Base-by-base conservation (phyloP, 2,329 filamentous ascomycete species). In the Colletotrichum lentis region DNA sequence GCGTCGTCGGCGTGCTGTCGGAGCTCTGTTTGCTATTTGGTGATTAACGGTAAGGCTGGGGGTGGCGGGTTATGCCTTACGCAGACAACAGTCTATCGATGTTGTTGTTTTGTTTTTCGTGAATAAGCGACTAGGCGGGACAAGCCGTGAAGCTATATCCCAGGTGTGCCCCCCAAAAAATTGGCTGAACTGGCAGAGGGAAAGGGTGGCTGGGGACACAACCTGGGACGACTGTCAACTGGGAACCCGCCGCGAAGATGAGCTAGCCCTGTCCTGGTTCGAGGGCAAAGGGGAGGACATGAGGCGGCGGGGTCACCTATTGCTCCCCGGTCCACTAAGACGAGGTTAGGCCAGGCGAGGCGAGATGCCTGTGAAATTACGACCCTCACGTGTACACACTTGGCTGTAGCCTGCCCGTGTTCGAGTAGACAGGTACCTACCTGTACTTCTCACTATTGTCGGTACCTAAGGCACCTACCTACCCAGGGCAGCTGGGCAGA, bases 61-160 rank as follows among this genome's bases (percentile, higher is more conserved):
- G 35, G 50, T 31, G n/a, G 43, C 27, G 22, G 18, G 5, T 50
- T 35, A 35, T n/a, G 24, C 27, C 49, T 50, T 58, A 54, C 52
- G 47, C 47, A 43, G 46, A 59, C 56, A 49, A 54, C 47, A 59
- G 41, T 31, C 55, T 56, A 55, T 50, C 60, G 59, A 49, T 71
- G 69, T 70, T 70, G 58, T 71, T 71, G 70, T 71, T 71, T 71
- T 70, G 69, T 69, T 70, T 69, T 64, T 22, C 52, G 31, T 60
- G 41, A 56, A 52, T 64, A 43, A 60, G 59, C 60, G 57, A 60
- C 46, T 12, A 60, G 44, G 62, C 67, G 62, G 69, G 69, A 69
- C 63, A 69, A 52, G 58, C 69, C 69, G 67, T 67, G 62, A 64
- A 69, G 69, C 62, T 70, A 68, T 64, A 65, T 65, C 49, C 64